phyloP scores from a whole-genome alignment of 2,329 filamentous ascomycete genomes.

The Neopestalotiopsis sp. region DNA sequence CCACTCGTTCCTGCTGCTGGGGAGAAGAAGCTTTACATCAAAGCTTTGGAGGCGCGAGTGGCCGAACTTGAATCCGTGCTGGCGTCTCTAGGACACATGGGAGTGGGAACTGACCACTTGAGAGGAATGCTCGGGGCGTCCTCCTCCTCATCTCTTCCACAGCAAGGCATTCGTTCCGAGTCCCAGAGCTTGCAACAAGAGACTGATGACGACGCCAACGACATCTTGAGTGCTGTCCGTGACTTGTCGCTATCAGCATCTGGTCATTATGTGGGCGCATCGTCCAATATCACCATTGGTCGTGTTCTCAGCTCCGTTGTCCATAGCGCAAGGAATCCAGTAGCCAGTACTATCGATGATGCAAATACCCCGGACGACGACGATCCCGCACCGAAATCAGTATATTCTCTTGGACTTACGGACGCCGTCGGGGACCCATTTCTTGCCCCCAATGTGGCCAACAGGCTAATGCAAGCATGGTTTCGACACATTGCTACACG shows the following conservation, averaged over 20 bases:
- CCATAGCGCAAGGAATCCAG: conserved; percentile 29
- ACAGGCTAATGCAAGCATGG: conserved; percentile 33
- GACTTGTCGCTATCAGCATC: conserved; percentile 36
- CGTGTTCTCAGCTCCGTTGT: conserved; percentile 36
- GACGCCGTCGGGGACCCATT: conserved; percentile 33
- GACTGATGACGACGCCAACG: conserved; percentile 33
- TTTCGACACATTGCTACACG: conserved; percentile 36
- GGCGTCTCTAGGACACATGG: conserved; percentile 29
- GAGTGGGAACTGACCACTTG: conserved; percentile 28
- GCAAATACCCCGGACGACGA: conserved; percentile 21
- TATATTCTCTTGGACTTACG: conserved; percentile 28
- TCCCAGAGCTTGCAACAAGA: conserved; percentile 23
- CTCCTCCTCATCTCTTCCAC: conserved; percentile 22
- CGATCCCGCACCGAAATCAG: conserved; percentile 35
- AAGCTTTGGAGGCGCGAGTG: conserved; percentile 34
- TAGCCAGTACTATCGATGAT: conserved; percentile 23
- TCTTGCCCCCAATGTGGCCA: conserved; percentile 31
- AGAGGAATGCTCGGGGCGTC: conserved; percentile 21
- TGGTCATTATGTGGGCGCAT: conserved; percentile 35
- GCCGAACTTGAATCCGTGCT: conserved; percentile 33
- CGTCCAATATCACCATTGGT: conserved; percentile 37
- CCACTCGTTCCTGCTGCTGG: conserved; percentile 35
- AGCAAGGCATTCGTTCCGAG: conserved; percentile 19
- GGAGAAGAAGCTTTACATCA: conserved; percentile 36
- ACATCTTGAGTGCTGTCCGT: conserved; percentile 33